These are phyloP conservation scores for Pyricularia sp. DNA, from an alignment of 2,329 filamentous ascomycete species.

Conservation along the genomic window DNA sequence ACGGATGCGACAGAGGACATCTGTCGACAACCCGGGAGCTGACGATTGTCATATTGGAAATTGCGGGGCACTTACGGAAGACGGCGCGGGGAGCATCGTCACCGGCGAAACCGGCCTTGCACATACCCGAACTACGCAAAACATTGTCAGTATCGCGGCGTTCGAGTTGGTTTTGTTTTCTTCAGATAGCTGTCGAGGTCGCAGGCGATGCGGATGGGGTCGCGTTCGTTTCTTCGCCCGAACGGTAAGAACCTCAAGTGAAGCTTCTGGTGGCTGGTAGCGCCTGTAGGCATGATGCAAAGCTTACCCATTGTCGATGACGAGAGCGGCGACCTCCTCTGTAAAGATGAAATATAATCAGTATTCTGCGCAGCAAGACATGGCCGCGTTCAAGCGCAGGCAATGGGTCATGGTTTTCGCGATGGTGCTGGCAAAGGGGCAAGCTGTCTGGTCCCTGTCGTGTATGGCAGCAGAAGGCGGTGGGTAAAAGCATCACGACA, in stretches of 20 bases:
- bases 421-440: background rate
- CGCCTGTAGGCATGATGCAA: constrained; percentile 22
- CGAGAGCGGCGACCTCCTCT: constrained; percentile 99
- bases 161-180: constrained; percentile 14
- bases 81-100: constrained; percentile 99
- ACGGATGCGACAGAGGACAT: background rate
- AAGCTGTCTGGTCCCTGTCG: background rate
- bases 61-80: constrained; percentile 76
- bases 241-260: background rate
- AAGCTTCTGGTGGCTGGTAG: background rate
- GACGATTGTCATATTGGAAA: constrained; percentile 4
- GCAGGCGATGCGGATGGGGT: background rate
- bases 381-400: background rate
- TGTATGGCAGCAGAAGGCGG: constrained; percentile 10
- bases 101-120: constrained; percentile 99
- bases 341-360: constrained; percentile 24
- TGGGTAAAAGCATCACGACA: constrained; percentile 9
- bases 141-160: constrained; percentile 25
- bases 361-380: background rate
- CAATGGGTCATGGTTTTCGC: constrained; percentile 6
- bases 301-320: constrained; percentile 99
- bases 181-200: background rate
- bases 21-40: background rate
- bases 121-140: constrained; percentile 89
- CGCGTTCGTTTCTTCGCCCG: background rate